Base-by-base conservation (phyloP, 495 filamentous ascomycete species). In the Aspergillus funiculosus region DNA sequence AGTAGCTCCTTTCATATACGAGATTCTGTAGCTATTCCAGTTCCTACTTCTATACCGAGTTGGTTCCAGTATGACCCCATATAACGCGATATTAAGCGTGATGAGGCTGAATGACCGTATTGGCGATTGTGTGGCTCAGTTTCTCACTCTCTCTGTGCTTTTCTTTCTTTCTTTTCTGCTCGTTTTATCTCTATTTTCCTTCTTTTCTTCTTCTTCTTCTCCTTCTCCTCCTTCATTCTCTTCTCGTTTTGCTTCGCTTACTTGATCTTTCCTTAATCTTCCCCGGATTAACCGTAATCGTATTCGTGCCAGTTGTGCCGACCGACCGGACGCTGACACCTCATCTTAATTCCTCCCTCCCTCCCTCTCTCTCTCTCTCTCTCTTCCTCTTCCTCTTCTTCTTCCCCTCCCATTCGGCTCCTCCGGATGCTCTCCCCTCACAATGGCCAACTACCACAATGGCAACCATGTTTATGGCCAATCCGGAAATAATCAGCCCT, bases 401-500 rank as follows among this genome's bases (percentile, higher is more conserved):
- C 4, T 7, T 39, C 6, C 11, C 10, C n/a, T n/a, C n/a, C n/a
- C n/a, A n/a, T n/a, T n/a, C n/a, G n/a, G n/a, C 19, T 24, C 19
- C 31, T 4, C 40, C 29, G 15, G 28, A 43, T 43, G 24, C 5
- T 41, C 14, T 18, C 43, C 34, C 18, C 31, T 17, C 45, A 52
- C 26, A 6, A 77, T 77, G 73, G 64, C 72, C 25, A 69, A 73
- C 47, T 72, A 77, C 54, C 66, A 67, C 48, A 71, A 75, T 53
- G 74, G 73, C 32, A 64, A 74, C 32, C 63, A 59, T 38, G 35
- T 57, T 25, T 76, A 76, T 51, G 73, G 68, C 52, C 56, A 54
- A 36, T 39, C 54, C 3, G 37, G 37, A 11, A 51, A 57, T 50
- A 43, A 51, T 22, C 50, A 30, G 30, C 31, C 46, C 8, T 24